Conservation (phyloP, 495 filamentous ascomycete species). For the Penicillium psychrofluorescens region DNA sequence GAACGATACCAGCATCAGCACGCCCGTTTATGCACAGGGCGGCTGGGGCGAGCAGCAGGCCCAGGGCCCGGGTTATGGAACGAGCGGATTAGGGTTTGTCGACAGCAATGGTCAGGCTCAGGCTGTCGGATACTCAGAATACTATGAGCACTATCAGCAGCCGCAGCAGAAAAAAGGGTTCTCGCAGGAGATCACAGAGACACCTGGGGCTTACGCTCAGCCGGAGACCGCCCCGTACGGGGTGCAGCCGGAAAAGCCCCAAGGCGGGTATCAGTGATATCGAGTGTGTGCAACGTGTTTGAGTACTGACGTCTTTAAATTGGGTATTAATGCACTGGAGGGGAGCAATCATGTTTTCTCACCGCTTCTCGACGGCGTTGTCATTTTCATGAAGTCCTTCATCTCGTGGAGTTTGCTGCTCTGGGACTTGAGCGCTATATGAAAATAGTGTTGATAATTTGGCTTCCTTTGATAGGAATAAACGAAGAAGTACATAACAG, state of each 20-base stretch:
- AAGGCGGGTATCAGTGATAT: neutral
- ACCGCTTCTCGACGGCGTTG: too few species aligned
- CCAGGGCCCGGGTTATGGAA: constrained; percentile 4
- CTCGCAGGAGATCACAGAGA: constrained; percentile 4
- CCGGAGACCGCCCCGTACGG: neutral
- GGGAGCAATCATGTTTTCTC: too few species aligned
- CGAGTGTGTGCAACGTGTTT: too few species aligned
- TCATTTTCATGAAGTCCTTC: too few species aligned
- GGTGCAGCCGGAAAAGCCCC: neutral
- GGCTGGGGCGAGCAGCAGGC: neutral
- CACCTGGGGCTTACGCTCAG: neutral
- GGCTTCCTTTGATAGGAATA: too few species aligned
- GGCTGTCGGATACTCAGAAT: constrained; percentile 1
- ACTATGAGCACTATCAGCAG: constrained; percentile 1
- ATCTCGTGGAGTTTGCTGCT: too few species aligned
- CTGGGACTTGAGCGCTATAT: too few species aligned
- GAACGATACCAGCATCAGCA: constrained; percentile 17
- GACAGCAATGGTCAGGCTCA: constrained; percentile 18
- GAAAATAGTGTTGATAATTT: too few species aligned
- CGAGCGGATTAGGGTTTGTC: constrained; percentile 16
- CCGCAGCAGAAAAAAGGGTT: neutral
- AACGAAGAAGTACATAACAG: too few species aligned
- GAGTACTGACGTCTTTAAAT: too few species aligned
- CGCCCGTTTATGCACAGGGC: constrained; percentile 2
- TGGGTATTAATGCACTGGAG: too few species aligned